Evolutionary conservation across 129 eudicot genomes (phyloP), one percentile per base, ranked within the genome.

Genomic region (Centrapalus pauciflorus): DNA sequence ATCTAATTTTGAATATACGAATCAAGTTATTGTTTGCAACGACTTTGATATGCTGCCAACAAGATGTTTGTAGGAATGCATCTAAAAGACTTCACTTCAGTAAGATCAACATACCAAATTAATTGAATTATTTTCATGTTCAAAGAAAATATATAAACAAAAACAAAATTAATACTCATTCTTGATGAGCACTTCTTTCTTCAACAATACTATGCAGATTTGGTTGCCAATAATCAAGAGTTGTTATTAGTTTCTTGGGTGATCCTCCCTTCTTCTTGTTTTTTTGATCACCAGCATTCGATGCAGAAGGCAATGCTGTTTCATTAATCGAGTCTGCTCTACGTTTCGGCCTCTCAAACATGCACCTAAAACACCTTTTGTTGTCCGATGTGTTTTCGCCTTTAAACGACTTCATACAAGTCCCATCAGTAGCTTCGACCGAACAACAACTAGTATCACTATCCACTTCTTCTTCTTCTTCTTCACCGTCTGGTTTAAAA

Each of bases 221-320:
- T 24, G 94, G 89, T 55, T 86, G 86, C 89, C 94, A 86, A 63
- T 80, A 41, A 55, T 86, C 86, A 37, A 74, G 76, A 64, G 81
- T 8, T 0, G 73, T 17, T 28, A 79, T 68, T 23, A 69, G 64
- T 29, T 72, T 77, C 73, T 59, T 70, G 3, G 76, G 80, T 13
- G 79, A 73, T 45, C 77, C 82, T 52, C 48, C 80, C 38, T 48
- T 59, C 6, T 40, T 49, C 32, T 41, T 16, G 43, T 38, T 70
- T 32, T 35, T 48, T 12, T 14, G 58, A 51, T 59, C 64, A 23
- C 48, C 52, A 2, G n/a, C 51, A 45, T 52, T 43, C 61, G 66
- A 78, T 3, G 64, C 50, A 51, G 59, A 60, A 46, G 46, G 19
- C 1, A 58, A 27, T 49, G 23, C 27, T 2, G 32, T 28, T 38